phyloP scores from a whole-genome alignment of 108 stramenopile species.

The Chaetoceros muelleri region DNA sequence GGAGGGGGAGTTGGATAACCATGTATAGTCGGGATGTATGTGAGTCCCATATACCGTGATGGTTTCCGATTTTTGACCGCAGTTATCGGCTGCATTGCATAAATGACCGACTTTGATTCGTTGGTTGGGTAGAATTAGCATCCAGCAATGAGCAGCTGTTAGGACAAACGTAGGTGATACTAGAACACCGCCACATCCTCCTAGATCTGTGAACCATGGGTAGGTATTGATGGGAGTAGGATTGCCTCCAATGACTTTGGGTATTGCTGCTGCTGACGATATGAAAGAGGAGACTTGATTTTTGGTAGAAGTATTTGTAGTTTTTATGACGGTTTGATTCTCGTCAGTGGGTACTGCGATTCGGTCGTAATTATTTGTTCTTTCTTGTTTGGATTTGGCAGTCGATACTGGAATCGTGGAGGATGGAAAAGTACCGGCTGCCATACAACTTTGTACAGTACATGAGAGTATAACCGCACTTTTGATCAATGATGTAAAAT shows the following conservation, averaged over 20 bases:
- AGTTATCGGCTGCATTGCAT: background rate
- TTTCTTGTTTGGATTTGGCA: no score
- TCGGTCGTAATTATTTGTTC: no score
- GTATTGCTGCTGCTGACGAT: no score
- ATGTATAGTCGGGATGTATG: conserved; percentile 5
- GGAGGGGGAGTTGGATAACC: background rate
- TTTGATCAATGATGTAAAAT: no score
- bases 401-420: no score
- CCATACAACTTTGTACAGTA: no score
- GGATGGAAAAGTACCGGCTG: no score
- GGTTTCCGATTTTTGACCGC: background rate
- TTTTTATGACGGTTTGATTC: no score
- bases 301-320: no score
- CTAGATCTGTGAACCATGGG: background rate
- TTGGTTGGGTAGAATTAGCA: background rate
- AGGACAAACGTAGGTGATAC: conserved; percentile 39
- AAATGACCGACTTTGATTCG: background rate
- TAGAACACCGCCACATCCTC: conserved; percentile 29
- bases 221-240: background rate
- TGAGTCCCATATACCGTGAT: background rate
- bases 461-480: no score
- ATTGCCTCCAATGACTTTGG: background rate
- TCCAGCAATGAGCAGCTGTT: conserved; percentile 36
- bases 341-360: no score
- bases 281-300: no score